Base-by-base conservation (phyloP, 2,329 filamentous ascomycete genomes). In the Tolypocladium guangdongense region DNA sequence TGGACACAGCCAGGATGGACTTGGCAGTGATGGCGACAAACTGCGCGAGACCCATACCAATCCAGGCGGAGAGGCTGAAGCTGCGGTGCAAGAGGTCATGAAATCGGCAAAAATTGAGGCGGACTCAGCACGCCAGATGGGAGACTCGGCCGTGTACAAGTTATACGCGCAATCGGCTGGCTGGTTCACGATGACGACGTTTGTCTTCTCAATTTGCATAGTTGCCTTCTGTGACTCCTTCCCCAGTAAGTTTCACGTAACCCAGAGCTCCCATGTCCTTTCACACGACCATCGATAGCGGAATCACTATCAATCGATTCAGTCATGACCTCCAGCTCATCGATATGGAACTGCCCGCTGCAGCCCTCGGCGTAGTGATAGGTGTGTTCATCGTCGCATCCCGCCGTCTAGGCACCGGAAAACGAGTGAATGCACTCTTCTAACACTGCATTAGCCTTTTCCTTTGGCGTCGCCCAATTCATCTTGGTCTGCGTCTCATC, bases 251-350 rank as follows among this genome's bases (percentile, higher is more conserved):
- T 16, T 2, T 35, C 41, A 24, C 0, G 18, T 49, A 2, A 49
- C 37, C 2, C 12, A 33, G 35, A n/a, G 66, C 68, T 0, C 65
- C 67, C 30, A 59, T 70, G 56, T 64, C 63, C 10, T 72, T 71
- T 57, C 68, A 69, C 43, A 62, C 63, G 1, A 50, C 58, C 2
- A 68, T 63, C 3, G 69, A 73, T 49, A 56, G 62, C 6, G 69
- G 71, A 0, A 49, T 64, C 2, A 69, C 66, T 6, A 61, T 67
- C 32, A 73, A 72, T 50, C 55, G 70, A 16, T 72, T 72, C 53
- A 70, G 66, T 32, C 70, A 73, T 49, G 71, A 73, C 51, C 57
- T 73, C 0, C 65, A 66, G 37, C 64, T 73, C 3, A 64, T 72
- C 11, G 71, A 73, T 45, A 67, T 62, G 49, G 64, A 69, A 24